Evolutionary conservation across 148 eudicot species (phyloP).

Genomic region (Cornus controversa): DNA sequence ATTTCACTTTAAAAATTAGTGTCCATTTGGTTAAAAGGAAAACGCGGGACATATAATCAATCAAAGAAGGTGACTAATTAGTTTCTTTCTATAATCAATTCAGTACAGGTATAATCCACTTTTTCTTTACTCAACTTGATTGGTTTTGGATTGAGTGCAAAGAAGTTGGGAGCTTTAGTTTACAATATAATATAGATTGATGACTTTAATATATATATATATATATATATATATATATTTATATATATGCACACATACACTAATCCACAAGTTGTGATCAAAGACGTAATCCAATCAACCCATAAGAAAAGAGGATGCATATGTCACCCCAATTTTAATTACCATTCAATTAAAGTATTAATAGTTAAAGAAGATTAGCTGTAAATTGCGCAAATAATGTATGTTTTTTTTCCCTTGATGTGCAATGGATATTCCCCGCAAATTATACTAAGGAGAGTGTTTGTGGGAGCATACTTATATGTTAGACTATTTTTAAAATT

Average conservation of each 20-base stretch:
- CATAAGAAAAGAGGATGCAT: slow-evolving; percentile 13
- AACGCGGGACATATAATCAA: slow-evolving; percentile 12
- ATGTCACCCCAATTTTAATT: slow-evolving; percentile 12
- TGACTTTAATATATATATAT: not conserved
- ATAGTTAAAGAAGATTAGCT: slow-evolving; percentile 5
- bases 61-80: slow-evolving; percentile 11
- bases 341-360: slow-evolving; percentile 15
- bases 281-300: slow-evolving; percentile 14
- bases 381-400: slow-evolving; percentile 16
- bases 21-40: no score
- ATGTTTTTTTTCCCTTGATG: not conserved
- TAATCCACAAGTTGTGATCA: slow-evolving; percentile 1
- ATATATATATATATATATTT: no score
- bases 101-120: slow-evolving; percentile 11
- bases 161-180: slow-evolving; percentile 18
- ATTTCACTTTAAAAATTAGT: no score
- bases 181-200: not conserved
- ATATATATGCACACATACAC: no score
- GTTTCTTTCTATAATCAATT: not conserved
- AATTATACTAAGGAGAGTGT: no score
- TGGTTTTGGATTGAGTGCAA: slow-evolving; percentile 11
- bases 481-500: no score
- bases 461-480: no score
- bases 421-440: slow-evolving; percentile 19
- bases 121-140: slow-evolving; percentile 12